Evolutionary conservation across 1,284 basidiomycete genomes (phyloP).

Genomic region (Ganoderma resinaceum): DNA sequence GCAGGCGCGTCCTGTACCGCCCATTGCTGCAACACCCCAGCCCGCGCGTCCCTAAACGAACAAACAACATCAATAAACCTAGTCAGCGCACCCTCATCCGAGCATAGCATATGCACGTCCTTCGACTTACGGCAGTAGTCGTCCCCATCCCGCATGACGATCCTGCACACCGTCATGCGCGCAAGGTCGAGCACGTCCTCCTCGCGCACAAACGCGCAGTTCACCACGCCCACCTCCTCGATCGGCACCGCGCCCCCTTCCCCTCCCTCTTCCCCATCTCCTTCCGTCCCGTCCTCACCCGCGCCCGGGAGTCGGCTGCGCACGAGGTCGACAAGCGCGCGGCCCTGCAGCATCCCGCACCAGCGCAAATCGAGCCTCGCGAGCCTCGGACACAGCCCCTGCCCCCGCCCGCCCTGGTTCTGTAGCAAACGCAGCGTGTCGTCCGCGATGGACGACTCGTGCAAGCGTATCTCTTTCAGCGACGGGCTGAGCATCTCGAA

Average conservation of each 20-base stretch:
- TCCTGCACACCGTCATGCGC: slow-evolving; percentile 54
- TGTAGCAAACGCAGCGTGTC: slow-evolving; percentile 49
- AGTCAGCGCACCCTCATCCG: neutral
- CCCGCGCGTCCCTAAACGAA: slow-evolving; percentile 45
- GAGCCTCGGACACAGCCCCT: slow-evolving; percentile 55
- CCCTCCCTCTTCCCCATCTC: slow-evolving; percentile 9
- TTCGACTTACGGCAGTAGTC: slow-evolving; percentile 63
- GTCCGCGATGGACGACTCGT: slow-evolving; percentile 67
- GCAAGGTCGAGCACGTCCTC: slow-evolving; percentile 61
- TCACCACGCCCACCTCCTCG: slow-evolving; percentile 59
- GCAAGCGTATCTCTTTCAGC: slow-evolving; percentile 59
- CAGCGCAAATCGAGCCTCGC: slow-evolving; percentile 62
- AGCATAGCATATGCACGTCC: neutral
- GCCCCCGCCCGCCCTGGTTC: no score
- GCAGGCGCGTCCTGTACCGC: slow-evolving; percentile 49
- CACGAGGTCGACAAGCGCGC: slow-evolving; percentile 57
- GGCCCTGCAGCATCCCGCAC: slow-evolving; percentile 64
- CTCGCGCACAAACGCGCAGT: slow-evolving; percentile 65
- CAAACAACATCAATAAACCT: slow-evolving; percentile 1
- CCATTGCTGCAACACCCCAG: slow-evolving; percentile 58
- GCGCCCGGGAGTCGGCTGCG: slow-evolving; percentile 46
- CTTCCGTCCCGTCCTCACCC: no score
- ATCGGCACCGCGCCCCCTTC: slow-evolving; percentile 41
- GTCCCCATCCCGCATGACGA: slow-evolving; percentile 49
- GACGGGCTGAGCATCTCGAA: slow-evolving; percentile 45